A percentile compares a stretch with the other conserved stretches of the same genome.
phyloP scores from a whole-genome alignment of 306 rosid species.

The Vachellia pachyceras region DNA sequence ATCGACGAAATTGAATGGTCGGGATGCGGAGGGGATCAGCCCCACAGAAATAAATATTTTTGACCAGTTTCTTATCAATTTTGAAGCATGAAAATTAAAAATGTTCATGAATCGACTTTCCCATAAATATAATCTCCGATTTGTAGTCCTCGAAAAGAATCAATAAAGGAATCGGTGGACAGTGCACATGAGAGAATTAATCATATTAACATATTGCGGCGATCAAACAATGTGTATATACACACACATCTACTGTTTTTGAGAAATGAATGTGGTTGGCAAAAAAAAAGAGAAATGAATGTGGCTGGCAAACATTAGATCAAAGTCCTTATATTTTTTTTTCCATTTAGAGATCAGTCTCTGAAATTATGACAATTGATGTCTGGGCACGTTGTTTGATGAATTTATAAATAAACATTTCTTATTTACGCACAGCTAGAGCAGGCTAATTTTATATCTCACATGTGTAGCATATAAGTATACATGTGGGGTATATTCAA shows the following conservation, averaged over 20 bases:
- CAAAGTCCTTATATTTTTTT: background rate
- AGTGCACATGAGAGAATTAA: too few relatives aligned
- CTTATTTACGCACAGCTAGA: background rate
- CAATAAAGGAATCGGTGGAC: too few relatives aligned
- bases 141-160: too few relatives aligned
- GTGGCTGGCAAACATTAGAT: background rate
- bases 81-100: background rate
- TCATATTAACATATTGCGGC: too few relatives aligned
- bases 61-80: background rate
- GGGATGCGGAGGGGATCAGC: slow-evolving; percentile 6
- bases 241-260: too few relatives aligned
- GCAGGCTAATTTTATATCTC: background rate
- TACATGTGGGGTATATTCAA: too few relatives aligned
- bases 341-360: background rate
- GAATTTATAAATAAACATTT: too few relatives aligned
- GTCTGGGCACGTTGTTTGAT: background rate
- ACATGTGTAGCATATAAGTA: too few relatives aligned
- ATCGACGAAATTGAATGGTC: slow-evolving; percentile 44
- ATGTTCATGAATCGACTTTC: background rate
- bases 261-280: too few relatives aligned
- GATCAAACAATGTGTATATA: too few relatives aligned
- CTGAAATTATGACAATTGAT: background rate
- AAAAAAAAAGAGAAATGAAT: too few relatives aligned
- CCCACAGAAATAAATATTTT: background rate
- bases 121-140: background rate